Percentiles rank a stretch among this genome's conserved stretches.
These are phyloP conservation scores for Aquilaria yunnanensis DNA, from an alignment of 345 rosid species.

Conservation along the genomic window DNA sequence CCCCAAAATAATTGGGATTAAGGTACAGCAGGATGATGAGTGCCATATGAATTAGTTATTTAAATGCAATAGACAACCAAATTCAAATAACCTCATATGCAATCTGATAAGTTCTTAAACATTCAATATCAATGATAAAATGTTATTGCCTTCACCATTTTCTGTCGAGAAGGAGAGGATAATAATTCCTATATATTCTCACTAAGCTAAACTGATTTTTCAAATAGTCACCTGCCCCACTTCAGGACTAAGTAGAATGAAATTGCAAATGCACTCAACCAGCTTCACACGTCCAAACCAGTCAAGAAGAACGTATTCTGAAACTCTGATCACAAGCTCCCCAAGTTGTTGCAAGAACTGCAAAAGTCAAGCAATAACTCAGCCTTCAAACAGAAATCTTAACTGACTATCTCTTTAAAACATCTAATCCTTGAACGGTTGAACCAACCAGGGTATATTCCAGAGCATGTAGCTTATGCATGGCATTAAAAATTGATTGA, in stretches of 20 bases:
- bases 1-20: too few relatives aligned
- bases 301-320: slow-evolving; percentile 70
- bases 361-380: slow-evolving; percentile 12
- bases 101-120: neutral
- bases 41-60: neutral
- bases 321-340: slow-evolving; percentile 53
- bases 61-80: slow-evolving; percentile 6
- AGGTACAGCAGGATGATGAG: too few relatives aligned
- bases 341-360: slow-evolving; percentile 62
- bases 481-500: too few relatives aligned
- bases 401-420: too few relatives aligned
- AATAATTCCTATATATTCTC: too few relatives aligned
- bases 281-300: slow-evolving; percentile 83
- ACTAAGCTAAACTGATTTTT: too few relatives aligned
- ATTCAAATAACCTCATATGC: neutral
- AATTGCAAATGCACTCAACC: slow-evolving; percentile 64
- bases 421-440: too few relatives aligned
- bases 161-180: neutral
- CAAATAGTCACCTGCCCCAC: slow-evolving; percentile 64
- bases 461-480: too few relatives aligned
- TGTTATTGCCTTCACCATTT: neutral
- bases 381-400: neutral
- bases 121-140: neutral
- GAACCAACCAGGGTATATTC: too few relatives aligned
- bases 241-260: slow-evolving; percentile 64